phyloP scores from a whole-genome alignment of 495 filamentous ascomycete genomes.

The Lophiotrema nucula region DNA sequence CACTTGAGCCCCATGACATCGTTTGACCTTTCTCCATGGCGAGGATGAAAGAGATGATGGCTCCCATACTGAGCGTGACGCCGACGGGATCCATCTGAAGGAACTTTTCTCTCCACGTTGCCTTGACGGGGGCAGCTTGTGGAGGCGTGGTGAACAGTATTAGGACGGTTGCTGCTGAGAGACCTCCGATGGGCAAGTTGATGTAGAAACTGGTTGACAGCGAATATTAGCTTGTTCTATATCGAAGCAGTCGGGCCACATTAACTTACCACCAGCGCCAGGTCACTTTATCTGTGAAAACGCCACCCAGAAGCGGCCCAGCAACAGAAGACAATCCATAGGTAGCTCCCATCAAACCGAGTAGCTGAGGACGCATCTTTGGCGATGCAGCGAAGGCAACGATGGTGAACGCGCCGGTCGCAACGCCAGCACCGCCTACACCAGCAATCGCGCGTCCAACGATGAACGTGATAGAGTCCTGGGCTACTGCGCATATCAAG shows the following conservation, averaged over 20 bases:
- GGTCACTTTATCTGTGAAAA: constrained; percentile 46
- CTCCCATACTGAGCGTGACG: constrained; percentile 7
- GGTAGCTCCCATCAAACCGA: constrained; percentile 69
- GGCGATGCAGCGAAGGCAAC: constrained; percentile 75
- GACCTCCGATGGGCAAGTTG: constrained; percentile 53
- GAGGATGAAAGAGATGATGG: constrained; percentile 16
- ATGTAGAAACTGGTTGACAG: constrained; percentile 48
- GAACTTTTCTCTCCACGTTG: constrained; percentile 9
- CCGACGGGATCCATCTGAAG: constrained; percentile 24
- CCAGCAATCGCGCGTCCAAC: constrained; percentile 82
- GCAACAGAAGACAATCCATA: constrained; percentile 67
- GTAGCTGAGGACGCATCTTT: constrained; percentile 66
- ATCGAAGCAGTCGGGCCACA: neutral
- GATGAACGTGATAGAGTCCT: constrained; percentile 71
- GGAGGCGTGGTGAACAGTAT: constrained; percentile 45
- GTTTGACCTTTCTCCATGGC: constrained; percentile 14
- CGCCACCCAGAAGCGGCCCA: constrained; percentile 41
- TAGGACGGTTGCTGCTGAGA: constrained; percentile 41
- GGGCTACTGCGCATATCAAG: constrained; percentile 75
- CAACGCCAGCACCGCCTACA: constrained; percentile 76
- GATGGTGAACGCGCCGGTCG: constrained; percentile 79
- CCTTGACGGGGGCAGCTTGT: constrained; percentile 32
- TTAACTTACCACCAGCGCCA: constrained; percentile 61
- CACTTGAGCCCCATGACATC: constrained; percentile 7
- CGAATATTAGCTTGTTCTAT: too few relatives aligned